phyloP scores from a whole-genome alignment of 108 stramenopile genomes.

The Schizochytrium sp. region DNA sequence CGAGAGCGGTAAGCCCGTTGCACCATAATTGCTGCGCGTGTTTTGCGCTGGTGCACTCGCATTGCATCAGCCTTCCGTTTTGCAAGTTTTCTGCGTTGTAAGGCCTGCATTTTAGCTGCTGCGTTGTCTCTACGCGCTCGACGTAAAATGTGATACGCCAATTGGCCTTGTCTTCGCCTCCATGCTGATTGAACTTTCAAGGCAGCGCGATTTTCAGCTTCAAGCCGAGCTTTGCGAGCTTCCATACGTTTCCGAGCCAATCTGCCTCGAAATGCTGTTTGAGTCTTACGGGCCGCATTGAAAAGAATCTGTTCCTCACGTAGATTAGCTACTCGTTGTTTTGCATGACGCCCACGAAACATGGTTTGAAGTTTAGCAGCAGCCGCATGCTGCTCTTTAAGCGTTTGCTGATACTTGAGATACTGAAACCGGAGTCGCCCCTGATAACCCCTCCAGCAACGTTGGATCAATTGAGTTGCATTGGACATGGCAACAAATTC shows the following conservation, averaged over 20 bases:
- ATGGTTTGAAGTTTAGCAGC: conserved; percentile 26
- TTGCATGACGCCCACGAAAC: conserved; percentile 35
- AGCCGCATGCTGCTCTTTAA: conserved; percentile 25
- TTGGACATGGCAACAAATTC: background rate
- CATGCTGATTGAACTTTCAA: conserved; percentile 25
- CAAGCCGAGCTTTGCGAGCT: background rate
- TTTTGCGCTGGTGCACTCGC: conserved; percentile 25
- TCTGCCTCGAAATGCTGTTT: background rate
- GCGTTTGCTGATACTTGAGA: background rate
- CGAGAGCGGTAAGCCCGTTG: conserved; percentile 16
- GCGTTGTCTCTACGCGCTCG: conserved; percentile 43
- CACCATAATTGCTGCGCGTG: conserved; percentile 4
- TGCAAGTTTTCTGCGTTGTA: conserved; percentile 16
- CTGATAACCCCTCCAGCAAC: conserved; percentile 1
- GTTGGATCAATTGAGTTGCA: background rate
- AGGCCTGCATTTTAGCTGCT: conserved; percentile 8
- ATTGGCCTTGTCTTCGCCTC: conserved; percentile 4
- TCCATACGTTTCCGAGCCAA: background rate
- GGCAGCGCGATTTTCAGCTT: conserved; percentile 28
- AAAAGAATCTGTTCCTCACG: conserved; percentile 42
- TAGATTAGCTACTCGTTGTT: background rate
- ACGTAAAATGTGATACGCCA: conserved; percentile 50
- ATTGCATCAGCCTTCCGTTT: background rate
- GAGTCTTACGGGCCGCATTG: background rate
- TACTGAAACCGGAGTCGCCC: background rate